Base-by-base conservation (phyloP, 257 asterid species). In the Parsonsia alboflavescens region DNA sequence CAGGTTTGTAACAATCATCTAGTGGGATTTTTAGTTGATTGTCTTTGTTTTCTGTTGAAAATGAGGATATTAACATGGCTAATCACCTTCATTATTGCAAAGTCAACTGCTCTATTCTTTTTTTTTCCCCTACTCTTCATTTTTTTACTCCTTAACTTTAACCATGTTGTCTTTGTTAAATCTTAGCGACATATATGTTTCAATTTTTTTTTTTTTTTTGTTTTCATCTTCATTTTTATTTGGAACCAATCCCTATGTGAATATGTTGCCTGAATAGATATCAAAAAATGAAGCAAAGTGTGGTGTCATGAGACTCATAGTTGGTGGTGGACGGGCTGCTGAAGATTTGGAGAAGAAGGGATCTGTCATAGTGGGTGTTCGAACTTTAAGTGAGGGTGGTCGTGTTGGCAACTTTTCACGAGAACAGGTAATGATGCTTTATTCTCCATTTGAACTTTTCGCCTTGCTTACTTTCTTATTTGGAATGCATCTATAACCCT, bases 271-370 rank as follows among this genome's bases (percentile, higher is more conserved):
- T 74, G 72, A 41, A 73, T 62, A 95, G 99, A 88, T 90, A 80
- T 90, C 97, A 50, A 85, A 84, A 84, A 85, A 73, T 85, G 99
- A 95, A 88, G 94, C 97, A 66, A 93, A 93, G 66, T 83, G 96
- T 84, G 98, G 99, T 76, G 99, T 95, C 82, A 95, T 95, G 99
- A 93, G 98, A 87, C 96, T 95, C 82, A 86, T 95, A 73, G 99
- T 92, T 76, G 97, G 98, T 84, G 99, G 99, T 78, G 99, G 99
- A 54, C 88, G 98, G 76, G 99, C 99, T 79, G 88, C 96, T 72
- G 99, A 95, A 89, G 88, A 80, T 77, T 80, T 84, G 75, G 93
- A 88, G 80, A 81, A 80, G 63, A 90, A 88, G 85, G 99, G 98
- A 76, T 89, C 97, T 36, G 98, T 92, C 79, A 87, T 95, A 79